Percentiles rank a stretch among this genome's conserved stretches.
These are phyloP conservation scores for Ganoderma sinense DNA, from an alignment of 1,284 basidiomycete genomes.

Conservation along the genomic window DNA sequence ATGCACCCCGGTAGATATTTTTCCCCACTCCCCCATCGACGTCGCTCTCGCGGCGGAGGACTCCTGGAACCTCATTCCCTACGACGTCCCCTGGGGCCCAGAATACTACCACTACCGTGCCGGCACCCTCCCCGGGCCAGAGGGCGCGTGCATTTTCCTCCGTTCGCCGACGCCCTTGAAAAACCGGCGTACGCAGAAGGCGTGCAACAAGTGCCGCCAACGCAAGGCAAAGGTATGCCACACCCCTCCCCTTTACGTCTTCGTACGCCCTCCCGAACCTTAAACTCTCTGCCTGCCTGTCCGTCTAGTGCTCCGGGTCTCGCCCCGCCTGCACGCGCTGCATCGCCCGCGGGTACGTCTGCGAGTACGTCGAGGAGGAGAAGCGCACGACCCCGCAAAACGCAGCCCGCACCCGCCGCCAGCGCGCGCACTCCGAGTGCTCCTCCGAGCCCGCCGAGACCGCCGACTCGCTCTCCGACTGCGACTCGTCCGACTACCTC, in stretches of 20 bases:
- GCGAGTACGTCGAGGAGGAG: conserved; percentile 46
- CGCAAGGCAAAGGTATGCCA: conserved; percentile 52
- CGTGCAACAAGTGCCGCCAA: conserved; percentile 53
- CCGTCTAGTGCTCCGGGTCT: conserved; percentile 49
- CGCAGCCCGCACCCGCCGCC: conserved; percentile 18
- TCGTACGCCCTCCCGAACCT: not conserved
- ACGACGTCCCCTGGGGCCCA: conserved; percentile 51
- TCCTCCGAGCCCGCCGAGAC: conserved; percentile 21
- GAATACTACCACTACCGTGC: conserved; percentile 47
- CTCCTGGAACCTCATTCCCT: conserved; percentile 50
- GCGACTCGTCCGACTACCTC: conserved; percentile 16
- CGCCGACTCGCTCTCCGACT: conserved; percentile 13
- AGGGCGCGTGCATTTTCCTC: conserved; percentile 49
- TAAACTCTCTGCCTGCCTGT: not conserved
- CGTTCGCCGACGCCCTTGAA: conserved; percentile 51
- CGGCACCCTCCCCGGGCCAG: conserved; percentile 50
- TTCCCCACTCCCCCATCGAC: conserved; percentile 28
- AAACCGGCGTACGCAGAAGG: conserved; percentile 49
- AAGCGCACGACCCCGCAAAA: conserved; percentile 12
- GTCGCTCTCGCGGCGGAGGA: conserved; percentile 34
- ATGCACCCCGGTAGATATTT: conserved; percentile 22
- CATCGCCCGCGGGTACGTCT: conserved; percentile 45
- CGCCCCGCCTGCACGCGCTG: conserved; percentile 50
- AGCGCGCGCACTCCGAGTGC: conserved; percentile 23
- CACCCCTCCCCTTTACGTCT: not conserved